A percentile compares a stretch with the other conserved stretches of the same genome.
Evolutionary conservation across 148 eudicot species (phyloP).

Genomic region (Suaeda aralocaspica): DNA sequence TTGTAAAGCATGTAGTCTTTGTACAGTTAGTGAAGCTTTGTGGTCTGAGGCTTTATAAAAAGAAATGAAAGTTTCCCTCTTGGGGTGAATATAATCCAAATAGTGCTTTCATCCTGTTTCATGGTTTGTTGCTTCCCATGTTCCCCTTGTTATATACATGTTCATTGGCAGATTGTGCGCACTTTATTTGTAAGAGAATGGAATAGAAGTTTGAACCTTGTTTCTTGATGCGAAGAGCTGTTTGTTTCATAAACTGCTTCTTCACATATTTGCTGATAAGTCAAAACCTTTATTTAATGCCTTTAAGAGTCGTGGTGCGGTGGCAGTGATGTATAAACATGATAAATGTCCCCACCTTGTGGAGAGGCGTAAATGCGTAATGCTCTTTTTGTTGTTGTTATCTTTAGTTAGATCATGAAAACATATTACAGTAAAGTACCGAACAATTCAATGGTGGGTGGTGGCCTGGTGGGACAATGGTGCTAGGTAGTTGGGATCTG

Average conservation of each 20-base stretch:
- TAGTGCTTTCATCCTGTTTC: background rate
- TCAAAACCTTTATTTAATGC: too few relatives aligned
- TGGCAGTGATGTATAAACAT: too few relatives aligned
- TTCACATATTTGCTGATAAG: too few relatives aligned
- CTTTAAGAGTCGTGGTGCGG: too few relatives aligned
- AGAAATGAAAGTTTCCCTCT: background rate
- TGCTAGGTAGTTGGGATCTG: conserved; percentile 1
- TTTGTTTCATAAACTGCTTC: too few relatives aligned
- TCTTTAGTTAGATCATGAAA: background rate
- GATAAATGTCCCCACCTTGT: too few relatives aligned
- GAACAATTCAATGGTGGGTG: conserved; percentile 12
- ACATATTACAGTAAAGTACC: too few relatives aligned
- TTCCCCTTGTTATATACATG: background rate
- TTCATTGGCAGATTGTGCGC: too few relatives aligned
- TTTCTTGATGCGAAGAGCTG: too few relatives aligned
- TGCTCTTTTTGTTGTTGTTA: background rate
- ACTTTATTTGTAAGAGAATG: too few relatives aligned
- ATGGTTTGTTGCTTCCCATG: background rate
- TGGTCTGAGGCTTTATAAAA: background rate
- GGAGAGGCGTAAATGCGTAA: too few relatives aligned
- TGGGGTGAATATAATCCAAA: background rate
- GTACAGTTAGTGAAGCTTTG: conserved; percentile 23
- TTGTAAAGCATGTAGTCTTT: conserved; percentile 19
- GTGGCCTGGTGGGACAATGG: conserved; percentile 10
- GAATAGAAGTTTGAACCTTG: too few relatives aligned